phyloP scores from a whole-genome alignment of 208 protist genomes.

The Tritrichomonas musculus region DNA sequence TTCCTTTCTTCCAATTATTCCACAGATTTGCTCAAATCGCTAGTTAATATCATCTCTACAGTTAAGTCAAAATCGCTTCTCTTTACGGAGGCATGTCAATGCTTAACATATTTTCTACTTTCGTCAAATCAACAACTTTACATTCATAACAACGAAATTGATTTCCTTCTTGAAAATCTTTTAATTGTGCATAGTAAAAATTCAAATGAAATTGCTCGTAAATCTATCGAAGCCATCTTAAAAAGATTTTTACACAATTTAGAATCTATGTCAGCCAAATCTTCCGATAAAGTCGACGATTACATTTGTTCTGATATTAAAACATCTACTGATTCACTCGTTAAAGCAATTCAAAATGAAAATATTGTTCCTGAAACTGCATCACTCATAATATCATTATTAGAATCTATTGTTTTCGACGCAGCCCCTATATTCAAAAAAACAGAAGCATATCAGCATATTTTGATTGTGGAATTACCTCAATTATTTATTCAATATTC shows the following conservation, averaged over 20 bases:
- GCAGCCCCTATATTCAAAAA: neutral
- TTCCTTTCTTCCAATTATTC: neutral
- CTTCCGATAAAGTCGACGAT: neutral
- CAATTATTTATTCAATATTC: conserved; percentile 11
- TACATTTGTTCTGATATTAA: neutral
- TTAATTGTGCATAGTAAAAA: neutral
- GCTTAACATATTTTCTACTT: neutral
- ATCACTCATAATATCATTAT: neutral
- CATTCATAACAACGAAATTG: neutral
- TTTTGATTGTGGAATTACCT: neutral
- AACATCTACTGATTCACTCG: neutral
- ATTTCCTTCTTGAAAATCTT: neutral
- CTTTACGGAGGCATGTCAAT: neutral
- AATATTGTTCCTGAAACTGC: neutral
- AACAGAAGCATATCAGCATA: neutral
- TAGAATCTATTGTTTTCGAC: neutral
- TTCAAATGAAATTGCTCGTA: neutral
- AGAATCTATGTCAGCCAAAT: neutral
- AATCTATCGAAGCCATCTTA: neutral
- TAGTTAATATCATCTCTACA: neutral
- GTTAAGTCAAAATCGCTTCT: neutral
- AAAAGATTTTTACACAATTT: neutral
- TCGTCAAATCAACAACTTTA: conserved; percentile 22
- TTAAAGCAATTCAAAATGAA: neutral
- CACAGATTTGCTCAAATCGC: neutral